phyloP scores from a whole-genome alignment of 176 grass and related monocot genomes.

The Rhynchospora tenuis region DNA sequence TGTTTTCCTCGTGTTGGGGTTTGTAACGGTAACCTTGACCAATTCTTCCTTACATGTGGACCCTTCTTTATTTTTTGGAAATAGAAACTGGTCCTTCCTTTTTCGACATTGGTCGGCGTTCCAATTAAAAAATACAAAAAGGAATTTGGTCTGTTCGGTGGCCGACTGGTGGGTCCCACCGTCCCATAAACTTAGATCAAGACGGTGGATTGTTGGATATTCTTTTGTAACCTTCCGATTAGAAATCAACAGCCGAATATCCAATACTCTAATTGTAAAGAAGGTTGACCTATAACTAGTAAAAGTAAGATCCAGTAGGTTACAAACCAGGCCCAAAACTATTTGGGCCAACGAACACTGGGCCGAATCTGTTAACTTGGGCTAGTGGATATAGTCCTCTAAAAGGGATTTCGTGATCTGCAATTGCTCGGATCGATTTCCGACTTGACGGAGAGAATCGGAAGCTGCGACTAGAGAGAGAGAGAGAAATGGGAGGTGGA shows the following conservation, averaged over 20 bases:
- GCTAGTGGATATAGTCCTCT: neutral
- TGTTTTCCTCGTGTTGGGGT: neutral
- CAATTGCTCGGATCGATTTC: neutral
- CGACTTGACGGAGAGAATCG: neutral
- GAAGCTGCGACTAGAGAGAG: neutral
- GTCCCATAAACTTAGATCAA: neutral
- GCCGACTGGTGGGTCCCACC: neutral
- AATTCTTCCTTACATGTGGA: constrained; percentile 3
- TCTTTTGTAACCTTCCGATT: neutral
- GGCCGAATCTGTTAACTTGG: neutral
- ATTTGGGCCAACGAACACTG: neutral
- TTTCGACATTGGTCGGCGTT: neutral
- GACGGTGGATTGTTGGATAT: neutral
- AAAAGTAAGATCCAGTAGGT: neutral
- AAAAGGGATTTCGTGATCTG: neutral
- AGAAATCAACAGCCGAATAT: neutral
- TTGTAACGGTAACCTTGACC: constrained; percentile 17
- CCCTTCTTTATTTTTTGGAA: neutral
- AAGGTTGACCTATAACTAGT: neutral
- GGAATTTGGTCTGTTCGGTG: neutral
- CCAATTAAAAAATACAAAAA: neutral
- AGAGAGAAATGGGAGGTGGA: constrained; percentile 45
- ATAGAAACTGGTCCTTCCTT: neutral
- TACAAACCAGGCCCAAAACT: neutral
- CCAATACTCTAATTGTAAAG: neutral